A percentile compares a stretch with the other conserved stretches of the same genome.
These are phyloP conservation scores for Xanthoparmelia taractica DNA, from an alignment of 495 filamentous ascomycete genomes.

Conservation along the genomic window DNA sequence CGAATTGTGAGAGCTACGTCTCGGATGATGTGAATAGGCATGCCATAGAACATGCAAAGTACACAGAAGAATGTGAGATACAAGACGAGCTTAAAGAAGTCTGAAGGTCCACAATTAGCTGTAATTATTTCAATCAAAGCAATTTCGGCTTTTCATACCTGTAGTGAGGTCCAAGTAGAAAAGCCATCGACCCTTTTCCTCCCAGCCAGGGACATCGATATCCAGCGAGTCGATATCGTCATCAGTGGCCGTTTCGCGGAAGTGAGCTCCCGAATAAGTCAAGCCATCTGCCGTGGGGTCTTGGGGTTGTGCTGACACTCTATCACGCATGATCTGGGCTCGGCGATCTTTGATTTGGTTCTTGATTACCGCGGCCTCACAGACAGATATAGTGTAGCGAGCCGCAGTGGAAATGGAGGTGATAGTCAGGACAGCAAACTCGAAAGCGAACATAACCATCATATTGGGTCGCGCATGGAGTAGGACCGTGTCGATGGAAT, in stretches of 20 bases:
- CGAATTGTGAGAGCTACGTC: constrained; percentile 90
- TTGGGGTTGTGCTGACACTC: constrained; percentile 36
- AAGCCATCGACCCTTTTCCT: constrained; percentile 89
- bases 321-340: constrained; percentile 55
- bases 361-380: constrained; percentile 65
- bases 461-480: constrained; percentile 83
- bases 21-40: constrained; percentile 92
- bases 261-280: constrained; percentile 28
- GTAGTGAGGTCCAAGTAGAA: constrained; percentile 82
- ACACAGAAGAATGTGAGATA: constrained; percentile 91
- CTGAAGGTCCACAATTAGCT: constrained; percentile 39
- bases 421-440: constrained; percentile 81
- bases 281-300: neutral
- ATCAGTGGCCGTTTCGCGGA: constrained; percentile 47
- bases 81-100: constrained; percentile 81
- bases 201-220: constrained; percentile 91
- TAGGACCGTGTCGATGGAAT: constrained; percentile 74
- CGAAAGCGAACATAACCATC: constrained; percentile 99
- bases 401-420: constrained; percentile 69
- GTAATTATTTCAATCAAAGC: neutral
- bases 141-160: constrained; percentile 39
- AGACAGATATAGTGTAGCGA: constrained; percentile 71
- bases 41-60: constrained; percentile 83
- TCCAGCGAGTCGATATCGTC: constrained; percentile 87
- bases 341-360: constrained; percentile 62